phyloP scores from a whole-genome alignment of 257 asterid species.

The Thymus quinquecostatus region DNA sequence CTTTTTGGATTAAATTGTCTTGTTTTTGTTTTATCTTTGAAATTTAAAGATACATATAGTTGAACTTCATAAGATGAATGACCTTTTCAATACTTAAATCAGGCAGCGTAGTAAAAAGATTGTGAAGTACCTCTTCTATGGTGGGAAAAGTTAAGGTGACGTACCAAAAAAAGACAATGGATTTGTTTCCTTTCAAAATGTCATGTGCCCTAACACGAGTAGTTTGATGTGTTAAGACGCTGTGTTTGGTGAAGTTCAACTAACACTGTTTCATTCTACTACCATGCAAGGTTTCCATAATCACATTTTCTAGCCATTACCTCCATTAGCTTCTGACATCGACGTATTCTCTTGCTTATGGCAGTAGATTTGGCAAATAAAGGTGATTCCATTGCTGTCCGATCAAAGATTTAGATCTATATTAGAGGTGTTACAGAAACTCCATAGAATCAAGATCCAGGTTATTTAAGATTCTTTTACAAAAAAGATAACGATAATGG shows the following conservation, averaged over 20 bases:
- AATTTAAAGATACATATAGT: background rate
- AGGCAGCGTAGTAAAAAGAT: background rate
- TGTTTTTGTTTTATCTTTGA: too few species aligned
- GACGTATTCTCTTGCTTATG: conserved; percentile 33
- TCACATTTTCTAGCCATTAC: background rate
- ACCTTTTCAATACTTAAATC: background rate
- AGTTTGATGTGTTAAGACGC: background rate
- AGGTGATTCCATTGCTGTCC: conserved; percentile 35
- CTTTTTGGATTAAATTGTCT: too few species aligned
- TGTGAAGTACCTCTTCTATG: background rate
- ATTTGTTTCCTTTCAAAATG: background rate
- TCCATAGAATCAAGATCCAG: conserved; percentile 1
- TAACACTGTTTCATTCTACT: background rate
- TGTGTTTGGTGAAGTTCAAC: background rate
- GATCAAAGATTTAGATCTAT: conserved; percentile 31
- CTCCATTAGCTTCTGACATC: conserved; percentile 14
- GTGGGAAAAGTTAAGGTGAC: background rate
- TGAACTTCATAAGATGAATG: background rate
- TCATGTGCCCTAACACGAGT: background rate
- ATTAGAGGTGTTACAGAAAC: background rate
- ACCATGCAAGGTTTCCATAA: background rate
- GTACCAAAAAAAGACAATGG: background rate
- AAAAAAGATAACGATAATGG: conserved; percentile 9
- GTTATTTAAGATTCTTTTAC: background rate
- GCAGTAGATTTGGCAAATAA: conserved; percentile 44